A percentile compares a stretch with the other conserved stretches of the same genome.
Evolutionary conservation across 495 filamentous ascomycete genomes (phyloP).

Genomic region (Aspergillus ellipticus): DNA sequence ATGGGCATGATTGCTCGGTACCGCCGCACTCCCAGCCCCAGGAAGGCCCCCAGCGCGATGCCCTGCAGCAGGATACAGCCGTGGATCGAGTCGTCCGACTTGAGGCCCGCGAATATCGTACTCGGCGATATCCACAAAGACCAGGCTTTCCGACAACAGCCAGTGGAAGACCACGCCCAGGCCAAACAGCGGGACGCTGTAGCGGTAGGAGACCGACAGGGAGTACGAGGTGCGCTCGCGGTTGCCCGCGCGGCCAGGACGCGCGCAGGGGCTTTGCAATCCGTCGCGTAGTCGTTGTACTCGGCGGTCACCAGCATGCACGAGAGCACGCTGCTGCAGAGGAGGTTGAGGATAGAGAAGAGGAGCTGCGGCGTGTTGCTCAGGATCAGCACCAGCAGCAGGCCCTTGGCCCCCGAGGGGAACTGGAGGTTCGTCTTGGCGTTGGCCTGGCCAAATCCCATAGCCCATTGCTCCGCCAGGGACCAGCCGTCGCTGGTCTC

Average conservation of each 20-base stretch:
- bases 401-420: not conserved
- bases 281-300: slow-evolving; percentile 18
- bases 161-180: slow-evolving; percentile 30
- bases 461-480: not conserved
- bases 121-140: slow-evolving; percentile 13
- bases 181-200: slow-evolving; percentile 29
- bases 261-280: slow-evolving; percentile 37
- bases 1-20: slow-evolving; percentile 26
- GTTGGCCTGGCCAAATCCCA: not conserved
- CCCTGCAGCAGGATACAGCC: slow-evolving; percentile 14
- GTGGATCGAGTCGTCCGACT: not conserved
- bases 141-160: slow-evolving; percentile 38
- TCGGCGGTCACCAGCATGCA: slow-evolving; percentile 31
- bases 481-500: not conserved
- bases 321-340: slow-evolving; percentile 32
- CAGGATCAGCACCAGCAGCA: slow-evolving; percentile 21
- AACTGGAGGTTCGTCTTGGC: not conserved
- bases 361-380: slow-evolving; percentile 40
- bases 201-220: slow-evolving; percentile 37
- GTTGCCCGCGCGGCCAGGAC: slow-evolving; percentile 26
- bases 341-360: slow-evolving; percentile 34
- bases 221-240: slow-evolving; percentile 40
- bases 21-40: slow-evolving; percentile 14
- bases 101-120: not conserved
- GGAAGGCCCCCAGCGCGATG: slow-evolving; percentile 6